Conservation (phyloP, 352 stramenopile species). For the Thraustochytrium sp. region DNA sequence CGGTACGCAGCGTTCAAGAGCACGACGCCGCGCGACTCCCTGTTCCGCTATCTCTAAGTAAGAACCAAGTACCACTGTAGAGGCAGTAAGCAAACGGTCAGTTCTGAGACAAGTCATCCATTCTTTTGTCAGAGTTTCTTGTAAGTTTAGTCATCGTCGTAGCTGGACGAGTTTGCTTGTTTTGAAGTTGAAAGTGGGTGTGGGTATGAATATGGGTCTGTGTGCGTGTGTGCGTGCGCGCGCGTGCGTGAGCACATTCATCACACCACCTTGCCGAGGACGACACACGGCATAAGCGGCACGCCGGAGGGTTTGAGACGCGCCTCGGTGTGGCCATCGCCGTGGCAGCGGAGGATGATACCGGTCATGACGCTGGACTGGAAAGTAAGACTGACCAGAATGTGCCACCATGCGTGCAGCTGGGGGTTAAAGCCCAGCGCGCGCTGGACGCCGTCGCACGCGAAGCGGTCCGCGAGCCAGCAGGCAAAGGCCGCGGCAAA, state of each 20-base stretch:
- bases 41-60: background rate
- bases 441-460: background rate
- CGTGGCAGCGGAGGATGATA: background rate
- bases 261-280: background rate
- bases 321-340: background rate
- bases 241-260: no score
- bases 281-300: background rate
- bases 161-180: background rate
- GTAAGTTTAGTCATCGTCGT: background rate
- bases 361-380: background rate
- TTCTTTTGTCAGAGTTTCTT: no score
- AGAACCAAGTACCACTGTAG: no score
- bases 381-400: background rate
- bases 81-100: no score
- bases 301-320: no score
- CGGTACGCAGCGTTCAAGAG: background rate
- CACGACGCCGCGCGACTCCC: background rate
- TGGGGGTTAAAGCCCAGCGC: background rate
- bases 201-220: no score
- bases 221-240: no score
- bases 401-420: background rate
- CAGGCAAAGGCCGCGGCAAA: background rate
- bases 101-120: no score
- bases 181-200: no score
- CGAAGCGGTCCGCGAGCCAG: background rate